Conservation (phyloP, 2,329 filamentous ascomycete genomes). For the Madurella mycetomatis region DNA sequence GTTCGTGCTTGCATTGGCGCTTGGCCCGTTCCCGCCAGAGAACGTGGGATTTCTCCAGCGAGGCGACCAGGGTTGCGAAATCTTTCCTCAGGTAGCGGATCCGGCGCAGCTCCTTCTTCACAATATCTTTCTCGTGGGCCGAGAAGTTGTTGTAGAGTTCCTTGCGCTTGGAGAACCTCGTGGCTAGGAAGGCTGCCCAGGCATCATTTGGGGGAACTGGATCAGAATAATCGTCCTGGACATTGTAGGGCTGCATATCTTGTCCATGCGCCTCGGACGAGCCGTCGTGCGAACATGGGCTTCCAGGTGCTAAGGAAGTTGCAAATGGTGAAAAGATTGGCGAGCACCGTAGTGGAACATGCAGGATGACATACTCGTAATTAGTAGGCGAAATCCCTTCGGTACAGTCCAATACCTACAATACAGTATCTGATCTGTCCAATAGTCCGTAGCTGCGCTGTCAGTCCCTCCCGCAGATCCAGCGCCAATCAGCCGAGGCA, state of each 20-base stretch:
- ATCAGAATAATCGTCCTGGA: constrained; percentile 21
- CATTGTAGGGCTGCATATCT: constrained; percentile 16
- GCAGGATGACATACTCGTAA: too few relatives aligned
- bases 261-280: neutral
- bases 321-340: too few relatives aligned
- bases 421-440: too few relatives aligned
- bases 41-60: constrained; percentile 14
- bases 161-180: constrained; percentile 16
- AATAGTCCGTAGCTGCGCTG: too few relatives aligned
- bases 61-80: constrained; percentile 15
- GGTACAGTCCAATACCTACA: too few relatives aligned
- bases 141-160: constrained; percentile 18
- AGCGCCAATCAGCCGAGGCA: too few relatives aligned
- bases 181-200: constrained; percentile 21
- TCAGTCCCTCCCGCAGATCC: too few relatives aligned
- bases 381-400: too few relatives aligned
- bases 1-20: constrained; percentile 13
- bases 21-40: constrained; percentile 15
- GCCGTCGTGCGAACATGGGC: too few relatives aligned
- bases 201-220: constrained; percentile 18
- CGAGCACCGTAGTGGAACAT: too few relatives aligned
- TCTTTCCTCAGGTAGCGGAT: constrained; percentile 21
- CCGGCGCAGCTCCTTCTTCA: constrained; percentile 22
- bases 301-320: too few relatives aligned
- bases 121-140: constrained; percentile 17